Conservation (phyloP, 2,329 filamentous ascomycete species). For the Myriangium duriaei region DNA sequence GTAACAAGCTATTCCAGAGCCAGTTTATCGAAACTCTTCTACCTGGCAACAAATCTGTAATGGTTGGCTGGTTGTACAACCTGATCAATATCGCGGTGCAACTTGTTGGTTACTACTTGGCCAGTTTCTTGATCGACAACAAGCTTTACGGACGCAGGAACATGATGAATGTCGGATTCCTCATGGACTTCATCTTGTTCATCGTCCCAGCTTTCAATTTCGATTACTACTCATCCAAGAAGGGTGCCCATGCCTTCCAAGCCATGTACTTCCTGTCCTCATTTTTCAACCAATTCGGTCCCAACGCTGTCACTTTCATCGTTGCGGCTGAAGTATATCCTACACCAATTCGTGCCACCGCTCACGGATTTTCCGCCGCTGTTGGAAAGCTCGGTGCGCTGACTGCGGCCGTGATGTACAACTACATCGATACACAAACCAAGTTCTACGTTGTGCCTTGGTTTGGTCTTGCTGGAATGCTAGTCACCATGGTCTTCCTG, state of each 20-base stretch:
- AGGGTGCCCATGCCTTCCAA: slow-evolving; percentile 78
- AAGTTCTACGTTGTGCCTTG: slow-evolving; percentile 91
- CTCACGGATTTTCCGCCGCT: slow-evolving; percentile 90
- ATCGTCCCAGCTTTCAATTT: slow-evolving; percentile 82
- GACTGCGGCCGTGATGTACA: slow-evolving; percentile 78
- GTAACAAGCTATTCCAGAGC: slow-evolving; percentile 93
- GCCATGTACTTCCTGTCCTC: slow-evolving; percentile 96
- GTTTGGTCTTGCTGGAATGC: slow-evolving; percentile 80
- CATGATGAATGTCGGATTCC: slow-evolving; percentile 92
- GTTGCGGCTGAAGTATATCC: slow-evolving; percentile 95
- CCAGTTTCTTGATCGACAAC: slow-evolving; percentile 83
- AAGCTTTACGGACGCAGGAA: slow-evolving; percentile 91
- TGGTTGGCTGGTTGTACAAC: slow-evolving; percentile 86
- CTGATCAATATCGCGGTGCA: slow-evolving; percentile 81
- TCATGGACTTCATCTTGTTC: slow-evolving; percentile 89
- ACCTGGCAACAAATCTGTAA: slow-evolving; percentile 54
- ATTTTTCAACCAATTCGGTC: slow-evolving; percentile 98
- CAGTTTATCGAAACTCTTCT: slow-evolving; percentile 80
- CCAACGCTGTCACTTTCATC: slow-evolving; percentile 92
- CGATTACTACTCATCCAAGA: slow-evolving; percentile 61
- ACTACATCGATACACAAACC: slow-evolving; percentile 74
- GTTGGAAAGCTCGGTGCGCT: slow-evolving; percentile 81
- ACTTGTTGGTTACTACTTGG: slow-evolving; percentile 78
- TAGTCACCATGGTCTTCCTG: slow-evolving; percentile 74
- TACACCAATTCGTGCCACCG: slow-evolving; percentile 80